Conservation (phyloP, 768 basidiomycete species). For the Lentinula edodes region DNA sequence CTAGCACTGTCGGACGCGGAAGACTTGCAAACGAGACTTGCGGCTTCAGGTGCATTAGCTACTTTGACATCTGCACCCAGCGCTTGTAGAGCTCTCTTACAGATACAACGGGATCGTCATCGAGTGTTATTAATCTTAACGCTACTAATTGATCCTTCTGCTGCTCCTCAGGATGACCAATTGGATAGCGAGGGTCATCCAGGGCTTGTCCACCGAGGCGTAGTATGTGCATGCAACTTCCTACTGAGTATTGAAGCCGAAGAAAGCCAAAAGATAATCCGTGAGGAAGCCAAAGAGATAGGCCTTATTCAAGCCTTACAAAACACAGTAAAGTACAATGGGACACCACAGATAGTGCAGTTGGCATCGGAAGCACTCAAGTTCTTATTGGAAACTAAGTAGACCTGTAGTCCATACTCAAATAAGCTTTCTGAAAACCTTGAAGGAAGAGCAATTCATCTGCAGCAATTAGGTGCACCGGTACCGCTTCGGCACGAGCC, state of each 20-base stretch:
- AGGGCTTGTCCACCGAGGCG: conserved; percentile 73
- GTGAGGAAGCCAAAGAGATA: conserved; percentile 43
- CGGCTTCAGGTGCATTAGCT: conserved; percentile 89
- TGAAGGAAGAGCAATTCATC: too few species aligned
- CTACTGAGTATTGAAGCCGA: conserved; percentile 38
- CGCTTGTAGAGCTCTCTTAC: conserved; percentile 57
- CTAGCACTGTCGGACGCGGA: conserved; percentile 84
- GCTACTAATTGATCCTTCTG: conserved; percentile 59
- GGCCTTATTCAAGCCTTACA: conserved; percentile 53
- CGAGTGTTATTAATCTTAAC: conserved; percentile 62
- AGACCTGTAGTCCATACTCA: background rate
- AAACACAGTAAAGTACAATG: conserved; percentile 38
- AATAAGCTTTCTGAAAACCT: too few species aligned
- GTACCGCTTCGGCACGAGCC: too few species aligned
- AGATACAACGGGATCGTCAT: conserved; percentile 59
- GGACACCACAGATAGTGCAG: conserved; percentile 33
- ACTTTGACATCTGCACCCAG: conserved; percentile 59
- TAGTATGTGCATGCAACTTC: conserved; percentile 70
- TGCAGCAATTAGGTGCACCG: too few species aligned
- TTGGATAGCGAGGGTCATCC: conserved; percentile 31
- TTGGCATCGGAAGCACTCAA: conserved; percentile 50
- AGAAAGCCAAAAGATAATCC: conserved; percentile 34
- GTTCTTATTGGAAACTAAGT: conserved; percentile 14
- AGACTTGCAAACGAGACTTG: conserved; percentile 78
- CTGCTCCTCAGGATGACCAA: conserved; percentile 25